Conservation (phyloP, 2,329 filamentous ascomycete species). For the Penicillium thymicola region DNA sequence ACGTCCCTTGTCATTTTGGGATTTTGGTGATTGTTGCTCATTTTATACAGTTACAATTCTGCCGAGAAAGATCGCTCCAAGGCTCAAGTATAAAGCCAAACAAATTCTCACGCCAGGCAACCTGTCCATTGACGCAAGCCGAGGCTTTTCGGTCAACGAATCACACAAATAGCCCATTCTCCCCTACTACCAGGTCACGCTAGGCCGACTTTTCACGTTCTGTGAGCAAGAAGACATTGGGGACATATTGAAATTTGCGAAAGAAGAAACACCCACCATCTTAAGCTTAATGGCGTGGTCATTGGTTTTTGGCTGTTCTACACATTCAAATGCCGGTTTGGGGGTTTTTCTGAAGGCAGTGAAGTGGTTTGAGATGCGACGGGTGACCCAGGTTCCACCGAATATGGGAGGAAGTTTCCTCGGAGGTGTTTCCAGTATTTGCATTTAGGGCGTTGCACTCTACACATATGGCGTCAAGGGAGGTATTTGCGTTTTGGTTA, state of each 20-base stretch:
- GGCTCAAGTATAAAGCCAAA: conserved; percentile 24
- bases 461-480: conserved; percentile 12
- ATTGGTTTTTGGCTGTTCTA: not conserved
- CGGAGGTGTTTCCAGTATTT: conserved; percentile 3
- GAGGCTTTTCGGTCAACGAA: not conserved
- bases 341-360: not conserved
- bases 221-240: not conserved
- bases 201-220: not conserved
- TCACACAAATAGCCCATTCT: not conserved
- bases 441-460: conserved; percentile 15
- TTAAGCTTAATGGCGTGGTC: not conserved
- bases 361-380: not conserved
- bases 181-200: not conserved
- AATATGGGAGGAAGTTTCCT: not conserved
- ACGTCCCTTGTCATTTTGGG: conserved; percentile 35
- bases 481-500: conserved; percentile 9
- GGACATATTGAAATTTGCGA: not conserved
- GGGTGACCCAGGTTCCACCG: not conserved
- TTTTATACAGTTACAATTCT: conserved; percentile 29
- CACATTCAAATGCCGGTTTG: not conserved
- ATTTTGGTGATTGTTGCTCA: not conserved
- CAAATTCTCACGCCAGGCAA: conserved; percentile 2
- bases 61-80: conserved; percentile 31
- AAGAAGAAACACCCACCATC: not conserved
- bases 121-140: not conserved